Base-by-base conservation (phyloP, 2,329 filamentous ascomycete genomes). In the Alternaria triticina region DNA sequence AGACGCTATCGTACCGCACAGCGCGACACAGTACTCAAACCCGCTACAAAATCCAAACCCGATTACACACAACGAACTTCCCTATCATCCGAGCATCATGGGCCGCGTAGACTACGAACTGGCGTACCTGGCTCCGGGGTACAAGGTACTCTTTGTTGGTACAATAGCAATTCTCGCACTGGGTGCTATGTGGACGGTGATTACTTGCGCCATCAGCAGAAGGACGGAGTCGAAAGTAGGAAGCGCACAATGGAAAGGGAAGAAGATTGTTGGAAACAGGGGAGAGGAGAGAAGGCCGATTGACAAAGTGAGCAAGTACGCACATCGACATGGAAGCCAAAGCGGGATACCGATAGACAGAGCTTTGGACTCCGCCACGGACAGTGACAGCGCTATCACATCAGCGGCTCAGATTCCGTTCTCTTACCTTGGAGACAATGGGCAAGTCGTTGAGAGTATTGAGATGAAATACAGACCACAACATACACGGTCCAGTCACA, bases 281-380 rank as follows among this genome's bases (percentile, higher is more conserved):
- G n/a, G n/a, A n/a, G 45, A 57, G 11, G 57, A 64, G 46, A 47
- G 23, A 7, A 57, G 60, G 43, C 65, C 68, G 25, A 25, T 68
- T 8, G 66, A 73, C 17, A 70, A 70, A 47, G 61, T 63, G n/a
- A 57, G 49, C 12, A 68, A 62, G 40, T 70, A 69, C 43, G 57
- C 47, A 8, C 52, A 51, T 22, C 44, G 11, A 43, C 15, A 23
- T 25, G 7, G 46, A 20, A 10, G 27, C 13, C 13, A 22, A 23
- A 17, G 9, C 4, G 30, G 36, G 2, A 36, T 46, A 25, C 1
- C 17, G 12, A 15, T 13, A 8, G 17, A 22, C 4, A 17, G 6
- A 4, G 10, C 0, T 3, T 5, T 20, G 17, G 17, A 30, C 2
- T 11, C n/a, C 5, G 8, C 27, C 15, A n/a, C 28, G 23, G n/a